A percentile compares a stretch with the other conserved stretches of the same genome.
These are phyloP conservation scores for Chlamydomonas incerta DNA, from an alignment of 139 green algal species.

Conservation along the genomic window DNA sequence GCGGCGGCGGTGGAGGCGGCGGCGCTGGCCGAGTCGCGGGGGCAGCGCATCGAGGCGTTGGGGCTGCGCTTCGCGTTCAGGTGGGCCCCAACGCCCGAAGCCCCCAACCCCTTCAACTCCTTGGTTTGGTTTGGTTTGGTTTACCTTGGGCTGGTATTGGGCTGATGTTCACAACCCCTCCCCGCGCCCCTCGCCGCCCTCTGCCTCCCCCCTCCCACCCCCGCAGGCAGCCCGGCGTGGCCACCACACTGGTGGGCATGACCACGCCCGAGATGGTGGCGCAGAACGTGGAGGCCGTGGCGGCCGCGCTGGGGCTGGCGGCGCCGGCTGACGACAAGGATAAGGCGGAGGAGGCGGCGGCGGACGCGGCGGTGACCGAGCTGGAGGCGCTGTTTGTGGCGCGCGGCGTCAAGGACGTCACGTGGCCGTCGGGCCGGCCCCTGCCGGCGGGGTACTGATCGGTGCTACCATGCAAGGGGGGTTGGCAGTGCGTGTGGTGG, in stretches of 20 bases:
- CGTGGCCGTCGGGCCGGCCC: constrained; percentile 80
- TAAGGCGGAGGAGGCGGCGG: constrained; percentile 47
- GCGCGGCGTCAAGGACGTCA: constrained; percentile 67
- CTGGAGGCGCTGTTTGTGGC: not conserved
- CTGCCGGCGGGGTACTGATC: not conserved
- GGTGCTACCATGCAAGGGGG: no score
- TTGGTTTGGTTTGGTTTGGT: no score
- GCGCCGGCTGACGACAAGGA: no score
- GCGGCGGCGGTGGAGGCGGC: constrained; percentile 67
- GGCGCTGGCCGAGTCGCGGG: constrained; percentile 47
- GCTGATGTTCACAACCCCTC: not conserved
- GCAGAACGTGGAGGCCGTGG: constrained; percentile 69
- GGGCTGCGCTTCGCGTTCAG: constrained; percentile 76
- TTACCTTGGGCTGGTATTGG: no score
- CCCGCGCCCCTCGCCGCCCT: not conserved
- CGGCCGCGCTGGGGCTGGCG: constrained; percentile 64
- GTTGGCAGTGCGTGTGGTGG: no score
- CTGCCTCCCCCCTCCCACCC: not conserved
- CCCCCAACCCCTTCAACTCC: no score
- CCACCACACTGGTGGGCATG: constrained; percentile 88
- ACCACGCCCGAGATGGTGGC: constrained; percentile 69
- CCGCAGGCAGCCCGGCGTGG: constrained; percentile 64
- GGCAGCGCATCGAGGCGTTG: constrained; percentile 73
- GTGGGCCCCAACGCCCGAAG: no score
- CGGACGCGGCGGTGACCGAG: constrained; percentile 57